Evolutionary conservation across 2,329 filamentous ascomycete genomes (phyloP), one percentile per base, ranked within the genome.

Genomic region (Thelonectria blattea): DNA sequence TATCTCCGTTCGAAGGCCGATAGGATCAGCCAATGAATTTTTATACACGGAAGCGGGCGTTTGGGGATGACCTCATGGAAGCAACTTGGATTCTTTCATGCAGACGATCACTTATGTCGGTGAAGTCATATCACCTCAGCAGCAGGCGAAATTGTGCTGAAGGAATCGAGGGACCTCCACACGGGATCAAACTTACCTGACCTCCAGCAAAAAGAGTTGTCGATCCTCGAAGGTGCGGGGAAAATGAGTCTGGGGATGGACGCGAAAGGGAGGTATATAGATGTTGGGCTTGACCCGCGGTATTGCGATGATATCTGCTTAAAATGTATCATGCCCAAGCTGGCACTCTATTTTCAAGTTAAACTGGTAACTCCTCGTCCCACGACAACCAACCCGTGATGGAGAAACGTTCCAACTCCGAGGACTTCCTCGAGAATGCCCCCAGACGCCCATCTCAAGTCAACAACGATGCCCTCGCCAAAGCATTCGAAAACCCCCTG

Each of bases 401-500:
- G 7, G 43, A 59, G 39, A 24, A 37, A 9, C 12, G n/a, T 12
- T 41, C 37, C 37, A 41, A 41, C 8, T 41, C 37, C 37, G 37
- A 41, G 37, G 37, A 41, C 37, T 41, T 41, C 37, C n/a, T 59
- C 17, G 56, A 59, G 37, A 59, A 51, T 50, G 56, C 51, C 20
- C 51, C 51, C 10, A 45, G 56, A 18, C 56, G 56, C 14, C 32
- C 51, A 27, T 55, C 56, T 12, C 18, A 34, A 14, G 43, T 59
- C 56, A 39, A 54, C 17, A 12, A 22, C 10, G 51, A 59, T 15
- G 18, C 54, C 24, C 56, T 59, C 27, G 56, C 56, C 30, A 7
- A 17, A 2, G 51, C 43, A 17, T 59, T 59, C 37, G 56, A 59
- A 18, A 74, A 74, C 58, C 73, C 73, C 0, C 65, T 74, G 12